Base-by-base conservation (phyloP, 2,329 filamentous ascomycete species). In the Phialophora verrucosa region DNA sequence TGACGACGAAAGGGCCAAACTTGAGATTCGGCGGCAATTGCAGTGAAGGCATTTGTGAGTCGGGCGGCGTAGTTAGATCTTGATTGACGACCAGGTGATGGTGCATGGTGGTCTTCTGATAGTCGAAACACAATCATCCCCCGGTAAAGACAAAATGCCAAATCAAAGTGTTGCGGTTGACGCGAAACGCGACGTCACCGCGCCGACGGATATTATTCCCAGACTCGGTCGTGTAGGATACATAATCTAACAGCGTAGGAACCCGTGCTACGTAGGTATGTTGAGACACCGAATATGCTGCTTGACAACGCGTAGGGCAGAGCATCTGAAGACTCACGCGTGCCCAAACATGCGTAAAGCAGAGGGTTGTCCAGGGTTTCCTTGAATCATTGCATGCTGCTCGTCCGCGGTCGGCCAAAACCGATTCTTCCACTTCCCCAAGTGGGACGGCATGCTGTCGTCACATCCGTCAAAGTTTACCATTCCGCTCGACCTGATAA, bases 1-100 rank as follows among this genome's bases (percentile, higher is more conserved):
- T 91, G 62, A 96, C 90, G 65, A 91, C 83, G 75, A 91, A 93
- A 8, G 88, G 85, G 14, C 92, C 91, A 75, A 96, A 95, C 74
- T 87, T 83, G 72, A 94, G 81, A 17, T 69, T 71, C 2, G 70
- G 65, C 35, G 70, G 68, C 6, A 73, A 55, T 35, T 64, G 64
- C 25, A 70, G 58, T 5, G 63, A 67, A 31, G 70, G 69, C 64
- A 71, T 69, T 42, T 42, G 27, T 27, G 59, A 49, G 4, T 49
- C 27, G 14, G 59, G 25, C 31, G 59, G 29, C 14, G 59, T 31
- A 10, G 27, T 55, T 20, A 8, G 8, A 20, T 32, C 53, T 55
- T 55, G 49, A 8, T 51, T 23, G 23, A 51, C 49, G 25, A 51
- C 49, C 8, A 51, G 20, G 47, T 51, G 47, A n/a, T 51, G 47